Percentiles rank a stretch among this genome's conserved stretches.
phyloP scores from a whole-genome alignment of 2,329 filamentous ascomycete species.

The Rasamsonia emersonii region DNA sequence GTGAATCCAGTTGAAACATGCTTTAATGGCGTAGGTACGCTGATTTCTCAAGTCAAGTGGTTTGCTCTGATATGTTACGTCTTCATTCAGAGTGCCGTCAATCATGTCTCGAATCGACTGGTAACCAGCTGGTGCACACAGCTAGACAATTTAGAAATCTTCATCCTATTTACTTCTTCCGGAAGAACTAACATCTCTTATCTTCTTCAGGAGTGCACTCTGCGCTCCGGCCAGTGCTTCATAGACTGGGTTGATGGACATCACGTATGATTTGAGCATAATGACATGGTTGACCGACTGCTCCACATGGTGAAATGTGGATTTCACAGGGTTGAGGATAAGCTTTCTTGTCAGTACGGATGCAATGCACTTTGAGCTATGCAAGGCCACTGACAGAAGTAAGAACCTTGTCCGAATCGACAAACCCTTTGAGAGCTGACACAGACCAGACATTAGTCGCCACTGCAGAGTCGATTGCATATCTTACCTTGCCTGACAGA shows the following conservation, averaged over 20 bases:
- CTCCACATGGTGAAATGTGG: slow-evolving; percentile 61
- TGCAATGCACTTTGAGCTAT: neutral
- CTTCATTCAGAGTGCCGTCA: slow-evolving; percentile 63
- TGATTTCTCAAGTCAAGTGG: slow-evolving; percentile 85
- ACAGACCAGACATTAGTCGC: slow-evolving; percentile 6
- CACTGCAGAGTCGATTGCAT: neutral
- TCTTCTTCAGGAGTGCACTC: slow-evolving; percentile 56
- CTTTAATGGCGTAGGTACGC: slow-evolving; percentile 75
- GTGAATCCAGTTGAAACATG: neutral
- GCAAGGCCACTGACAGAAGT: slow-evolving; percentile 50
- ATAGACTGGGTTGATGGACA: slow-evolving; percentile 57
- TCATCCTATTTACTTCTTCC: neutral
- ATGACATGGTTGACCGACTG: slow-evolving; percentile 80
- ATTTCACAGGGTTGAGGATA: slow-evolving; percentile 62
- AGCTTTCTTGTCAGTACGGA: slow-evolving; percentile 43
- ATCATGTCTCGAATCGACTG: slow-evolving; percentile 57
- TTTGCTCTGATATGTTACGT: slow-evolving; percentile 67
- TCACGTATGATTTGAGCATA: slow-evolving; percentile 74
- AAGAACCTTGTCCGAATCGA: slow-evolving; percentile 71
- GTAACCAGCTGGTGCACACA: slow-evolving; percentile 59
- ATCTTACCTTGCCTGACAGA: slow-evolving; percentile 58
- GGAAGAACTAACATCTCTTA: slow-evolving; percentile 47
- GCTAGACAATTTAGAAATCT: slow-evolving; percentile 22
- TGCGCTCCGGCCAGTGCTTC: slow-evolving; percentile 58
- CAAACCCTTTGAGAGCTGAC: slow-evolving; percentile 61